Evolutionary conservation across 768 basidiomycete genomes (phyloP).

Genomic region (Fibroporia radiculosa): DNA sequence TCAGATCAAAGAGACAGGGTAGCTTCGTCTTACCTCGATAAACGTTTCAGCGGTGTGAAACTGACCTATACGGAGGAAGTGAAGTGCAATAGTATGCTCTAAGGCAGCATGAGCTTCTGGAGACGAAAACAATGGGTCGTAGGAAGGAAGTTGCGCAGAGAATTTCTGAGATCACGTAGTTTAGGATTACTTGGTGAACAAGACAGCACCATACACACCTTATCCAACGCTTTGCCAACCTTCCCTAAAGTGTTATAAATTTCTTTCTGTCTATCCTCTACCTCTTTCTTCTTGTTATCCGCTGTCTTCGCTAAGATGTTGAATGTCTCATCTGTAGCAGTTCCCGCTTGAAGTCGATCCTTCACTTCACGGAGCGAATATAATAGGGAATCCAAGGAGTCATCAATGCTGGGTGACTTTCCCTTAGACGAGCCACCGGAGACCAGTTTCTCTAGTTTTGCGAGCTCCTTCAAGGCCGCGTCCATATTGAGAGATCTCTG

Average conservation of each 20-base stretch:
- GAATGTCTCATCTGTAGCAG: constrained; percentile 41
- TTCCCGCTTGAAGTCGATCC: constrained; percentile 40
- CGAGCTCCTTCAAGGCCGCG: constrained; percentile 66
- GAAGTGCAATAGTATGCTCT: constrained; percentile 63
- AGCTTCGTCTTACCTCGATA: constrained; percentile 34
- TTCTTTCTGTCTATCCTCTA: constrained; percentile 86
- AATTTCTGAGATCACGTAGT: constrained; percentile 35
- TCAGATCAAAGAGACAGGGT: background rate
- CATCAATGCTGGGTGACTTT: constrained; percentile 45
- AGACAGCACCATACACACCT: constrained; percentile 55
- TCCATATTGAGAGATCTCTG: constrained; percentile 66
- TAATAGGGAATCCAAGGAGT: constrained; percentile 61
- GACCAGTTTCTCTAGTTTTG: constrained; percentile 63
- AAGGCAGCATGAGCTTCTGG: constrained; percentile 50
- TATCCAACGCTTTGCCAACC: constrained; percentile 85
- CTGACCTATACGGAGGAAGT: constrained; percentile 76
- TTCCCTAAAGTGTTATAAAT: constrained; percentile 69
- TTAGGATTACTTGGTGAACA: background rate
- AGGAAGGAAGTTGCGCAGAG: constrained; percentile 54
- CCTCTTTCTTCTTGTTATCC: constrained; percentile 71
- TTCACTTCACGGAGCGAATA: constrained; percentile 48
- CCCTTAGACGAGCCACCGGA: constrained; percentile 37
- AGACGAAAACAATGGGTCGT: constrained; percentile 60
- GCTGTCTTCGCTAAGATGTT: constrained; percentile 47
- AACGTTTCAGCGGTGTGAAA: constrained; percentile 73